Percentiles rank a stretch among this genome's conserved stretches.
Evolutionary conservation across 2,329 filamentous ascomycete genomes (phyloP).

Genomic region (Penicillium sp.): DNA sequence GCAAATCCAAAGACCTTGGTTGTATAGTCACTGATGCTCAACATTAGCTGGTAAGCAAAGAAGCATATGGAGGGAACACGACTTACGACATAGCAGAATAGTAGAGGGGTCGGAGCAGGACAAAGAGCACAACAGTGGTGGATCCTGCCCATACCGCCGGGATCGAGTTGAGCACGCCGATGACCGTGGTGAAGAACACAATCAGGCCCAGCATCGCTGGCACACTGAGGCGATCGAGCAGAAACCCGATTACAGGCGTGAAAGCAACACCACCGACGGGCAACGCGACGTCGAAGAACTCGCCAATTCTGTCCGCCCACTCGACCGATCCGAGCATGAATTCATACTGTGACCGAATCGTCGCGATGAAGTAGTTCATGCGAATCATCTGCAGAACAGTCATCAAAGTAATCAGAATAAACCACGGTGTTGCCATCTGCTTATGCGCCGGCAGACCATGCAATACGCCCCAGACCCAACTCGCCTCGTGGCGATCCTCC

Average conservation of each 20-base stretch:
- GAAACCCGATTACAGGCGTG: slow-evolving; percentile 76
- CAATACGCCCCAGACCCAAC: slow-evolving; percentile 80
- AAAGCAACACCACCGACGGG: slow-evolving; percentile 76
- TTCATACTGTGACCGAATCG: slow-evolving; percentile 76
- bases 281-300: slow-evolving; percentile 78
- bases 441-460: slow-evolving; percentile 65
- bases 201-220: slow-evolving; percentile 65
- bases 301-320: slow-evolving; percentile 66
- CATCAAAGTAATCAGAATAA: slow-evolving; percentile 76
- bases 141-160: slow-evolving; percentile 63
- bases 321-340: slow-evolving; percentile 63
- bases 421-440: slow-evolving; percentile 79
- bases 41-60: neutral
- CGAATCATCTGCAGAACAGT: slow-evolving; percentile 72
- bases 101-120: slow-evolving; percentile 81
- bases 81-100: slow-evolving; percentile 76
- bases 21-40: slow-evolving; percentile 62
- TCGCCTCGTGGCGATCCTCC: slow-evolving; percentile 64
- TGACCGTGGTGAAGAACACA: slow-evolving; percentile 66
- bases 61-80: neutral
- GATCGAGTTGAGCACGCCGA: slow-evolving; percentile 73
- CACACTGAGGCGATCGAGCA: slow-evolving; percentile 75
- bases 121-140: slow-evolving; percentile 74
- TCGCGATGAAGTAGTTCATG: slow-evolving; percentile 92
- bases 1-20: slow-evolving; percentile 91